A percentile compares a stretch with the other conserved stretches of the same genome.
Evolutionary conservation across 345 rosid genomes (phyloP).

Genomic region (Turnera subulata): DNA sequence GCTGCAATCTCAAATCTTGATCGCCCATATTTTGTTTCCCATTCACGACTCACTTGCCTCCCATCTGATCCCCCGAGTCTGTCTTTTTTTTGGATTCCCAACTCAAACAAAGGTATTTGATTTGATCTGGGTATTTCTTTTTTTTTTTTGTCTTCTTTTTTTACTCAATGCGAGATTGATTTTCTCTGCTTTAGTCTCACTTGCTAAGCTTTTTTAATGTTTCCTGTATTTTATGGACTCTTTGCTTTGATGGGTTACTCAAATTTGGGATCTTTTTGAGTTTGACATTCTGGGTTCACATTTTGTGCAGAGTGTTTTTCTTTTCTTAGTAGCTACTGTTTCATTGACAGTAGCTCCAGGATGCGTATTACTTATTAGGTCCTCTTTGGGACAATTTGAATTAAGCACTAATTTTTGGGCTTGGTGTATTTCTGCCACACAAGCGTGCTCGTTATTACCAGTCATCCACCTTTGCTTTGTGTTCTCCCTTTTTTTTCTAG

Average conservation of each 20-base stretch:
- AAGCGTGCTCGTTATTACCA: constrained; percentile 1
- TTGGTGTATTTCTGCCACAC: neutral
- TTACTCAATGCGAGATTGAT: neutral
- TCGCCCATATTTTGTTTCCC: constrained; percentile 20
- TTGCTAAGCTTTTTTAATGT: neutral
- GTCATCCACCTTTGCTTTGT: constrained; percentile 13
- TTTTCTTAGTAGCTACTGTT: constrained; percentile 25
- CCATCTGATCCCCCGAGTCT: constrained; percentile 22
- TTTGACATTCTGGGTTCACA: constrained; percentile 8
- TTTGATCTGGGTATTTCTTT: constrained; percentile 28
- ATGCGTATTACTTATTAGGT: neutral
- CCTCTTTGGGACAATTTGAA: constrained; percentile 9
- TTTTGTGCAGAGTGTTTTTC: neutral
- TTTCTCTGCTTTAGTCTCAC: neutral
- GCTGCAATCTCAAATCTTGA: constrained; percentile 25
- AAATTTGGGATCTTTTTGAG: constrained; percentile 1
- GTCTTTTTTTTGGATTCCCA: constrained; percentile 14
- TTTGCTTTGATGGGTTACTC: constrained; percentile 9
- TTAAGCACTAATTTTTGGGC: neutral
- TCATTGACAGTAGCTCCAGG: constrained; percentile 21
- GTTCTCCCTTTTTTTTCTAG: constrained; percentile 7
- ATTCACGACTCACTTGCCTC: constrained; percentile 14
- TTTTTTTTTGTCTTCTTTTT: constrained; percentile 7
- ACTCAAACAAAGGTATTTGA: constrained; percentile 35
- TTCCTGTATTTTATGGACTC: constrained; percentile 2